These are phyloP conservation scores for Pseudozyma tsukubaensis DNA, from an alignment of 1,284 basidiomycete species.

Conservation along the genomic window DNA sequence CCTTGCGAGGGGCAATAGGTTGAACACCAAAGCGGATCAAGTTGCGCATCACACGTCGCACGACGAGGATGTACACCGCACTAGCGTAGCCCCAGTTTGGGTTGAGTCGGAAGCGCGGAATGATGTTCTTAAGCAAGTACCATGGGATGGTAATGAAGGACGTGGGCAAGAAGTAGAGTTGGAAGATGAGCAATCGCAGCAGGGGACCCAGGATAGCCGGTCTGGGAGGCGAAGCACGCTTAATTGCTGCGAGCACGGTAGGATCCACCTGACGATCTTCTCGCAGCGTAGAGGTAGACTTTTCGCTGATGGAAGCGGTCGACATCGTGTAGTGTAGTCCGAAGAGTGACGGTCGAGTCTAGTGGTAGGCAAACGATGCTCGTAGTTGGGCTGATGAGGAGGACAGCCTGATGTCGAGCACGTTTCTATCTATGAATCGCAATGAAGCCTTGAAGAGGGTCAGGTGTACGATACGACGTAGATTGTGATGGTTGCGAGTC, in stretches of 20 bases:
- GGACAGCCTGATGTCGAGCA: too few species aligned
- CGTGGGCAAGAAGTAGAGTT: conserved; percentile 58
- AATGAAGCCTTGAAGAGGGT: too few species aligned
- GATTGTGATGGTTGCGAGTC: too few species aligned
- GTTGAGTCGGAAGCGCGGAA: conserved; percentile 51
- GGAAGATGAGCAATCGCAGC: conserved; percentile 54
- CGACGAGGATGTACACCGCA: conserved; percentile 52
- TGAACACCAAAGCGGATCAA: conserved; percentile 58
- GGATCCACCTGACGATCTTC: conserved; percentile 46
- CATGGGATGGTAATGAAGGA: conserved; percentile 49
- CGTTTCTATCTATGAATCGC: too few species aligned
- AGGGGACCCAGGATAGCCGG: conserved; percentile 40
- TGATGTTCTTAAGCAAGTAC: conserved; percentile 48
- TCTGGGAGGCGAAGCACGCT: conserved; percentile 31
- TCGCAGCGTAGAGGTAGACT: conserved; percentile 15
- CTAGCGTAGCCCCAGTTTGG: conserved; percentile 52
- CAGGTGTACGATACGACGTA: too few species aligned
- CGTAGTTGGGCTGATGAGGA: too few species aligned
- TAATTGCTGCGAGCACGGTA: conserved; percentile 36
- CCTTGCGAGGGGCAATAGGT: conserved; percentile 60
- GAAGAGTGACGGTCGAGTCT: too few species aligned
- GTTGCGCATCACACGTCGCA: conserved; percentile 54
- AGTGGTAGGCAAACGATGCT: too few species aligned
- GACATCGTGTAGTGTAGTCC: conserved; percentile 16
- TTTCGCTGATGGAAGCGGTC: conserved; percentile 11